Percentiles rank a stretch among this genome's conserved stretches.
These are phyloP conservation scores for Chenopodium formosanum DNA, from an alignment of 148 eudicot genomes.

Conservation along the genomic window DNA sequence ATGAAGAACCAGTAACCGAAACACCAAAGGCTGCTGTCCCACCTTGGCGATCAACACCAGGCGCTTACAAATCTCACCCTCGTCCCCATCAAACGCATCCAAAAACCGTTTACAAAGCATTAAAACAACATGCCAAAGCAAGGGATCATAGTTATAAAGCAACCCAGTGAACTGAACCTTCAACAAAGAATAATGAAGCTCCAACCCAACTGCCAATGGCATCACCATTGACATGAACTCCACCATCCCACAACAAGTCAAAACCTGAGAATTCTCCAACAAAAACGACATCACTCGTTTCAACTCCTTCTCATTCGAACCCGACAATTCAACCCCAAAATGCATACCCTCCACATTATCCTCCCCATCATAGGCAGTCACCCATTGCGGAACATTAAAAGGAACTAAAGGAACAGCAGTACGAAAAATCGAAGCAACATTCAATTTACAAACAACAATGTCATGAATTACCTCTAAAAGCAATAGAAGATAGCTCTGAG, in stretches of 20 bases:
- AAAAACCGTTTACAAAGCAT: slow-evolving; percentile 49
- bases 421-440: slow-evolving; percentile 43
- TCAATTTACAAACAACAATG: slow-evolving; percentile 46
- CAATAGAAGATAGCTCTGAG: slow-evolving; percentile 60
- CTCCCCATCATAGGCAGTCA: slow-evolving; percentile 19
- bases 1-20: slow-evolving; percentile 75
- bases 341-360: slow-evolving; percentile 17
- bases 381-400: slow-evolving; percentile 57
- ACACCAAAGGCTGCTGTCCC: slow-evolving; percentile 61
- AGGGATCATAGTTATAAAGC: slow-evolving; percentile 65
- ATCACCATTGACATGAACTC: slow-evolving; percentile 65
- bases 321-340: slow-evolving; percentile 40
- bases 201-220: slow-evolving; percentile 63
- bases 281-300: slow-evolving; percentile 76
- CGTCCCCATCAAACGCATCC: slow-evolving; percentile 69
- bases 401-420: slow-evolving; percentile 66
- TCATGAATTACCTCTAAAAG: slow-evolving; percentile 48
- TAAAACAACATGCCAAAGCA: slow-evolving; percentile 74
- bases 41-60: slow-evolving; percentile 61
- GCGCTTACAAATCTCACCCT: slow-evolving; percentile 55
- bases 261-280: slow-evolving; percentile 68
- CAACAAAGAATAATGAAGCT: slow-evolving; percentile 78
- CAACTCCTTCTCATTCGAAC: slow-evolving; percentile 53
- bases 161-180: slow-evolving; percentile 88
- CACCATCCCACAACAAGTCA: slow-evolving; percentile 69